Percentiles rank a stretch among this genome's conserved stretches.
Conservation (phyloP, 2,329 filamentous ascomycete species). For the Sclerotinia borealis region DNA sequence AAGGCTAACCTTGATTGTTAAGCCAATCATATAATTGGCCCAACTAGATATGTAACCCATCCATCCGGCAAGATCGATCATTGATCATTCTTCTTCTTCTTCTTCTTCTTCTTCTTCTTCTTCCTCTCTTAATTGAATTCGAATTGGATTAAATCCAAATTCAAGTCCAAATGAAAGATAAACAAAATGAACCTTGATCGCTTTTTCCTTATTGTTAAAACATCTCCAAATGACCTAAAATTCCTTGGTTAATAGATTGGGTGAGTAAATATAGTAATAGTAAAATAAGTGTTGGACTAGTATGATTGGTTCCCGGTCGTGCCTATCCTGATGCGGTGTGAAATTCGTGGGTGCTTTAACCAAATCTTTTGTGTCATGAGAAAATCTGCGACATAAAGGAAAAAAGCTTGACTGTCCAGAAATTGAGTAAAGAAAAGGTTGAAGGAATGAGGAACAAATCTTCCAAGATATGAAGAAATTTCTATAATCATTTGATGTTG, state of each 20-base stretch:
- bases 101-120: too few relatives aligned
- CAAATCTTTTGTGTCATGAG: not conserved
- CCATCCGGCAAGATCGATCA: not conserved
- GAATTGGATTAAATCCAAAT: not conserved
- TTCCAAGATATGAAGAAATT: not conserved
- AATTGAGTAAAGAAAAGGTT: not conserved
- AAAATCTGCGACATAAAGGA: not conserved
- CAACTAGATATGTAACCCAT: not conserved
- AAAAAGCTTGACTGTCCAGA: not conserved
- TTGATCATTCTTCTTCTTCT: too few relatives aligned
- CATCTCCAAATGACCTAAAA: not conserved
- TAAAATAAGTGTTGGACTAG: constrained; percentile 3
- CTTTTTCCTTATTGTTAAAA: not conserved
- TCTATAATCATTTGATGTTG: not conserved
- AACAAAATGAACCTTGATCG: not conserved
- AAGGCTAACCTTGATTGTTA: not conserved
- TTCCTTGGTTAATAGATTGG: not conserved
- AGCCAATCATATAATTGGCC: constrained; percentile 5
- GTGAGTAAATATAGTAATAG: not conserved
- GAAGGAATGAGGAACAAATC: not conserved
- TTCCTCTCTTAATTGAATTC: not conserved
- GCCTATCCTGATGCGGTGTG: constrained; percentile 2
- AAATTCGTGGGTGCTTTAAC: constrained; percentile 7
- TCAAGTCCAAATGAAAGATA: too few relatives aligned
- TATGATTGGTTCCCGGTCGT: constrained; percentile 5